Conservation (phyloP, 805 yeast genomes). For the Saturnispora quitensis region DNA sequence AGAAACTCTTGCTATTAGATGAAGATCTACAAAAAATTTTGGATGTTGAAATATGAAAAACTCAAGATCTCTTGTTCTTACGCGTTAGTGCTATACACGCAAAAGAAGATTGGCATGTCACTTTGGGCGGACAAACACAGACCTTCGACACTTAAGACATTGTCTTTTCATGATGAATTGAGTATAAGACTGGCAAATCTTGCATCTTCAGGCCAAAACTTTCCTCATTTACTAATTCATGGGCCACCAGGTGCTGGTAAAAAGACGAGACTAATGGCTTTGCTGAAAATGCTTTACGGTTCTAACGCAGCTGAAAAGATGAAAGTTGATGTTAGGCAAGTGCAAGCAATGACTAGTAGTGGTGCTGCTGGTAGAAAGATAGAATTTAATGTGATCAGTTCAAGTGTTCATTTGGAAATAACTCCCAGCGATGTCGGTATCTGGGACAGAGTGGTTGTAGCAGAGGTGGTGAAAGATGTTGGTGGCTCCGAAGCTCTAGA, state of each 20-base stretch:
- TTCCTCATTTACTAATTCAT: constrained; percentile 86
- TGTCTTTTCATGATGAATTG: constrained; percentile 60
- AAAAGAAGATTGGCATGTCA: constrained; percentile 44
- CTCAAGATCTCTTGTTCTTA: neutral
- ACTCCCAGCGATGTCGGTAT: constrained; percentile 97
- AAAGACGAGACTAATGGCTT: constrained; percentile 81
- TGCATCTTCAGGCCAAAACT: constrained; percentile 59
- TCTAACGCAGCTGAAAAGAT: constrained; percentile 61
- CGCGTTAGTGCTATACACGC: neutral
- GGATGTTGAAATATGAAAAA: neutral
- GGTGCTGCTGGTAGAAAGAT: constrained; percentile 67
- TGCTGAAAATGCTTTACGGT: constrained; percentile 75
- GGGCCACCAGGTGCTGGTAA: constrained; percentile 98
- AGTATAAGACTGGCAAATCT: constrained; percentile 44
- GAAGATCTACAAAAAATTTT: neutral
- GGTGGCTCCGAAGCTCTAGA: constrained; percentile 97
- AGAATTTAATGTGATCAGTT: constrained; percentile 88
- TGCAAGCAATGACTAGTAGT: constrained; percentile 39
- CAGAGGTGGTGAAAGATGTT: constrained; percentile 84
- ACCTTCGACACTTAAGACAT: constrained; percentile 54
- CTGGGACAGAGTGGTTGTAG: constrained; percentile 90
- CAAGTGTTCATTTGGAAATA: constrained; percentile 84
- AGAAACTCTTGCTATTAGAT: neutral
- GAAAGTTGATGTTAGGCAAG: constrained; percentile 74
- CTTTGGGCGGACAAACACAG: constrained; percentile 96